Conservation (phyloP, 2,329 filamentous ascomycete genomes). For the Madurella fahalii region DNA sequence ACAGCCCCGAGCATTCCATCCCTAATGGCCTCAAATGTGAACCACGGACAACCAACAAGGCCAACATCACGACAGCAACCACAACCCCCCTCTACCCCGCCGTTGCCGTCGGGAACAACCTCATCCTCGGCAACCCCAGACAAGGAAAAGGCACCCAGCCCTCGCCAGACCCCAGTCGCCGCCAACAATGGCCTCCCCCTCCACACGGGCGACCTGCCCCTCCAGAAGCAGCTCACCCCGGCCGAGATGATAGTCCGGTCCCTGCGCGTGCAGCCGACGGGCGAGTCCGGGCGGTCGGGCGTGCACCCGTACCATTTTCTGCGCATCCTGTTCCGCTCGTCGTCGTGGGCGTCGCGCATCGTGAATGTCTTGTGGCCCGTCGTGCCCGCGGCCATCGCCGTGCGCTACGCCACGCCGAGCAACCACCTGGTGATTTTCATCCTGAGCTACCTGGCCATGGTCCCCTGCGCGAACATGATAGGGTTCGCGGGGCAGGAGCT, state of each 20-base stretch:
- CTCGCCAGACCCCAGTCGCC: not conserved
- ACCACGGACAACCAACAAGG: not conserved
- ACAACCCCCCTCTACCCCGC: not conserved
- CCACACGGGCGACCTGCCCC: slow-evolving; percentile 6
- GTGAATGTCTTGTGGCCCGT: slow-evolving; percentile 74
- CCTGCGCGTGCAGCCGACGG: slow-evolving; percentile 37
- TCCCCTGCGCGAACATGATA: slow-evolving; percentile 70
- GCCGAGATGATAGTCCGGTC: slow-evolving; percentile 5
- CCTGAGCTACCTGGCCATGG: slow-evolving; percentile 71
- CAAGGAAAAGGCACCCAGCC: not conserved
- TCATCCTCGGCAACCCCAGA: slow-evolving; percentile 2
- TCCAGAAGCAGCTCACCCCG: slow-evolving; percentile 2
- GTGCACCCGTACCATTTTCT: slow-evolving; percentile 62
- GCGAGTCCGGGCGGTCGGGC: slow-evolving; percentile 65
- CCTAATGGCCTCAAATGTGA: not conserved
- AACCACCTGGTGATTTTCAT: slow-evolving; percentile 62
- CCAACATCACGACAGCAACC: not conserved
- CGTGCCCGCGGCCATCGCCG: slow-evolving; percentile 66
- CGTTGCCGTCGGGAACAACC: not conserved
- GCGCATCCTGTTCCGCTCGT: slow-evolving; percentile 59
- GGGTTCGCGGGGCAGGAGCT: slow-evolving; percentile 71
- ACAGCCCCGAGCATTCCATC: not conserved
- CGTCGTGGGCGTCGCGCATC: slow-evolving; percentile 57
- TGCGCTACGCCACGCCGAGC: slow-evolving; percentile 41
- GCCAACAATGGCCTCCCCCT: slow-evolving; percentile 7